Evolutionary conservation across 345 rosid genomes (phyloP).

Genomic region (Psidium guajava): DNA sequence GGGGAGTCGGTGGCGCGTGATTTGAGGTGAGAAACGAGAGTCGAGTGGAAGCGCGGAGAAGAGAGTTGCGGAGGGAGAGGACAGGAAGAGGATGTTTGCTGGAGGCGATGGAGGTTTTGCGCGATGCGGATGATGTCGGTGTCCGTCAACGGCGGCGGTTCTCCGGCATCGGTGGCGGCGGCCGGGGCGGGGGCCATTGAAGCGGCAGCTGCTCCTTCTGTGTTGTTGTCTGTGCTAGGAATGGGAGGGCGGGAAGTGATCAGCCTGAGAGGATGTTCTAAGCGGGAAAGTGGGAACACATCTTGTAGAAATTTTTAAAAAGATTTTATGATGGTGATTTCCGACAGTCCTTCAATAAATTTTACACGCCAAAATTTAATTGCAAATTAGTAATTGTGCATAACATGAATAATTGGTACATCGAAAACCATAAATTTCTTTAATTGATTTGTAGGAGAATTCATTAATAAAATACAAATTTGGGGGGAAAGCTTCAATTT

Average conservation of each 20-base stretch:
- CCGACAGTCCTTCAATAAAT: not conserved
- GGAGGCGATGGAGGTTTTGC: constrained; percentile 15
- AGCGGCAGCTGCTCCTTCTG: not conserved
- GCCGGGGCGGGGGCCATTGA: constrained; percentile 11
- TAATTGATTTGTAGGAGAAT: not conserved
- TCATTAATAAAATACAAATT: not conserved
- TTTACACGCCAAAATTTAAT: not conserved
- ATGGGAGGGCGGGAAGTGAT: not conserved
- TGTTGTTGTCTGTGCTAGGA: not conserved
- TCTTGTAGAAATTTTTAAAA: no score
- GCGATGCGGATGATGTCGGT: constrained; percentile 48
- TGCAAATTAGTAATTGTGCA: not conserved
- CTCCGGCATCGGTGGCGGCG: constrained; percentile 1
- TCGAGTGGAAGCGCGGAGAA: not conserved
- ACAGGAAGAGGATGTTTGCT: constrained; percentile 22
- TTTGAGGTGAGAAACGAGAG: constrained; percentile 14
- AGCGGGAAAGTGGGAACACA: not conserved
- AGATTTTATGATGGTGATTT: not conserved
- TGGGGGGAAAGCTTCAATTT: not conserved
- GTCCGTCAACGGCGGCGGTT: constrained; percentile 29
- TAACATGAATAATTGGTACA: not conserved
- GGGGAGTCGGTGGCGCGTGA: constrained; percentile 43
- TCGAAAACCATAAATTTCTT: not conserved
- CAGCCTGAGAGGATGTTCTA: not conserved
- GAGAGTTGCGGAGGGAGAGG: constrained; percentile 14